phyloP scores from a whole-genome alignment of 225 moss, liverwort and hornwort genomes.

The Polytrichum commune region DNA sequence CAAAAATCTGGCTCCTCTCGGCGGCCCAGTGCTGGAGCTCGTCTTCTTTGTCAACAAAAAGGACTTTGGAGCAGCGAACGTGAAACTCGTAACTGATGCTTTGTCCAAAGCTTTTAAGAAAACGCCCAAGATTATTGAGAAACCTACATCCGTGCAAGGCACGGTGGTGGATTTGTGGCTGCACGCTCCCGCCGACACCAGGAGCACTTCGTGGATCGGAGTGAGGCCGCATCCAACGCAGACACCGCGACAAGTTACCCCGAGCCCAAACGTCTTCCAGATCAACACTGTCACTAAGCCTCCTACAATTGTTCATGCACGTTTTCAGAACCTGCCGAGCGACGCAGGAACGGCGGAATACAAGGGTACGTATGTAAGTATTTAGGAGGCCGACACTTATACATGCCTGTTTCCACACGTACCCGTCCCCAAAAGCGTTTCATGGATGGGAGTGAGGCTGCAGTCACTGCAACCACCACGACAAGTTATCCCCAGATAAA shows the following conservation, averaged over 20 bases:
- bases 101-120: background rate
- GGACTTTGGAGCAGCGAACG: background rate
- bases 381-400: too few species aligned
- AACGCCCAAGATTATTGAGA: background rate
- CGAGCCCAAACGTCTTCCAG: background rate
- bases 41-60: conserved; percentile 7
- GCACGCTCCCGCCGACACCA: background rate
- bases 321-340: background rate
- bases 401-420: too few species aligned
- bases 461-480: too few species aligned
- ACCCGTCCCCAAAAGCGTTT: too few species aligned
- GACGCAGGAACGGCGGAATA: background rate
- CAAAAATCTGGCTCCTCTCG: background rate
- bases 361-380: too few species aligned
- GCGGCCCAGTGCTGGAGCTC: background rate
- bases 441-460: too few species aligned
- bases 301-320: background rate
- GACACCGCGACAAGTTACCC: background rate
- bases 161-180: conserved; percentile 1
- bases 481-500: too few species aligned
- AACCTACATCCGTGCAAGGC: background rate
- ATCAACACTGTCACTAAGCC: background rate
- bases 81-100: background rate
- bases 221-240: background rate
- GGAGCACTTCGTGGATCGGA: background rate